Evolutionary conservation across 805 yeast genomes (phyloP), one percentile per base, ranked within the genome.

Genomic region (Hanseniaspora singularis): DNA sequence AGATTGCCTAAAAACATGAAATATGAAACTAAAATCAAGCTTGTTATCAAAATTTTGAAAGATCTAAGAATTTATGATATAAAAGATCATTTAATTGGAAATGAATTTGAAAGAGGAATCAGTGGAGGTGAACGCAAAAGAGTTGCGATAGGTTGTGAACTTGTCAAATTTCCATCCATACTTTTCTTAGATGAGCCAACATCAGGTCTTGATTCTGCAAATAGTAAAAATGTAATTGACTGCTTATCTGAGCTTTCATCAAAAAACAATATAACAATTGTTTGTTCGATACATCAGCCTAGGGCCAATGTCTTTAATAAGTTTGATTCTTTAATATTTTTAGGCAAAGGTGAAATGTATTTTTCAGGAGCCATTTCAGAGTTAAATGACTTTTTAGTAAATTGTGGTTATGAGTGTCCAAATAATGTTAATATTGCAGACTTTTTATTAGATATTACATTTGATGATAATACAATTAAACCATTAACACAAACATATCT

Each of bases 201-300:
- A 0, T 85, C 96, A 0, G 99, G 99, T 0, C 69, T 92, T 50
- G 99, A 92, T 61, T 79, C 96, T 7, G 89, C 76, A 60, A 89
- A 88, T 64, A 97, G 98, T 0, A 78, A 76, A 57, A 86, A 88
- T 55, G 98, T 92, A 7, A 71, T 92, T 37, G 96, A 87, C 51
- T 74, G 86, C 51, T 69, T 92, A 38, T 89, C 83, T 2, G 73
- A 81, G 49, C 69, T 92, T 49, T 85, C 96, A 0, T 71, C 78
- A 49, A 81, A 78, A 55, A 83, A 79, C 61, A 79, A 82, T 51
- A 77, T 97, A 59, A 89, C 98, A 0, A 77, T 92, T 40, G 76
- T 92, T 1, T 81, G 92, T 60, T 86, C 98, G 0, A 92, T 92
- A 53, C 98, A 92, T 65, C 98, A 92, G 60, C 98, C 98, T 10